Percentiles rank a stretch among this genome's conserved stretches.
Evolutionary conservation across 768 basidiomycete species (phyloP).

Genomic region (Kwoniella dendrophila): DNA sequence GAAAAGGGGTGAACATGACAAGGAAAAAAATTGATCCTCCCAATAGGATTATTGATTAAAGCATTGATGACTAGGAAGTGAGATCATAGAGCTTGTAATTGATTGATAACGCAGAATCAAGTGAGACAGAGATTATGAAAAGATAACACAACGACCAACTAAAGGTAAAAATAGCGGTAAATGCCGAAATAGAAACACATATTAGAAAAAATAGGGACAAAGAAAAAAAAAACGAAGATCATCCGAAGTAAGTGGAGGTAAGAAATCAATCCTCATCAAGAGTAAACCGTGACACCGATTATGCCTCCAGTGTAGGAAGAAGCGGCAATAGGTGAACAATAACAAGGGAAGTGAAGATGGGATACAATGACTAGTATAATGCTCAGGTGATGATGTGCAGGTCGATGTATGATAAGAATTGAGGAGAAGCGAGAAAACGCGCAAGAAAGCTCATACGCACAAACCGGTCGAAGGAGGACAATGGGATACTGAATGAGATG

Average conservation of each 20-base stretch:
- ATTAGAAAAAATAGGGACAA: background rate
- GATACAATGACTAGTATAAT: no score
- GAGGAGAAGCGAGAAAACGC: background rate
- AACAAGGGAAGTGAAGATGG: no score
- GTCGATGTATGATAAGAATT: background rate
- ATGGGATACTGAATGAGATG: background rate
- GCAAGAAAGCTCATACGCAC: background rate
- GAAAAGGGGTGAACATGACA: no score
- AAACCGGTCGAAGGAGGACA: background rate
- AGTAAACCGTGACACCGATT: background rate
- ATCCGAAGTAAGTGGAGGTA: constrained; percentile 11
- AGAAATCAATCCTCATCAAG: background rate
- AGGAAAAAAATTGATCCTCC: no score
- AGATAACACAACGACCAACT: no score
- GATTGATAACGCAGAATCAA: background rate
- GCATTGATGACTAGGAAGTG: no score
- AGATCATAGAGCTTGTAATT: no score
- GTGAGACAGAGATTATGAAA: background rate
- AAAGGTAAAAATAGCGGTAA: background rate
- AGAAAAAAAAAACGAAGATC: constrained; percentile 8
- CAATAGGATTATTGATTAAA: background rate
- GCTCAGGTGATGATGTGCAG: no score
- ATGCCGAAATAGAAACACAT: background rate
- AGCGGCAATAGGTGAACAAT: background rate
- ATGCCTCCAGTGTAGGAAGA: background rate